A percentile compares a stretch with the other conserved stretches of the same genome.
Evolutionary conservation across 2,329 filamentous ascomycete species (phyloP).

Genomic region (Bipolaris oryzae): DNA sequence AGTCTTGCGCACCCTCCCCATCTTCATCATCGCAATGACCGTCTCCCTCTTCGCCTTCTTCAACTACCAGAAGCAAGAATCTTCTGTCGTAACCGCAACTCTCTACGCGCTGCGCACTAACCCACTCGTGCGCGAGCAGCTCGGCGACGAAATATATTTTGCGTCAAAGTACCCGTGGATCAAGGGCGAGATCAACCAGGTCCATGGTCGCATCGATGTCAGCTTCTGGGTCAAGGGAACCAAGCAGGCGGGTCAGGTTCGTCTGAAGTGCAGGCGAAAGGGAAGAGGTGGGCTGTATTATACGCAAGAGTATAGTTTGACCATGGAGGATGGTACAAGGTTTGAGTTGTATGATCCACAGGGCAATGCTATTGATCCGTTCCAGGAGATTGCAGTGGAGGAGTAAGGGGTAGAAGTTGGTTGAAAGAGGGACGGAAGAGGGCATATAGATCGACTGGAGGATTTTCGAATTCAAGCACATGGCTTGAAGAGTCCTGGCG

Average conservation of each 20-base stretch:
- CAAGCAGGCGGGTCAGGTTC: conserved; percentile 72
- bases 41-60: conserved; percentile 84
- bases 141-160: conserved; percentile 73
- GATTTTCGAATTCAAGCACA: not conserved
- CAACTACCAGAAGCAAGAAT: conserved; percentile 98
- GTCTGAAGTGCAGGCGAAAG: conserved; percentile 77
- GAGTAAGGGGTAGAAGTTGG: conserved; percentile 13
- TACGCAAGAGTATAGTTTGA: conserved; percentile 89
- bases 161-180: conserved; percentile 57
- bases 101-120: conserved; percentile 91
- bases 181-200: conserved; percentile 79
- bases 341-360: conserved; percentile 76
- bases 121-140: conserved; percentile 70
- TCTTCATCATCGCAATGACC: conserved; percentile 77
- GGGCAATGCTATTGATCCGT: conserved; percentile 64
- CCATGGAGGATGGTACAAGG: conserved; percentile 67
- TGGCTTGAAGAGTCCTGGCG: not conserved
- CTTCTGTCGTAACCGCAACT: conserved; percentile 78
- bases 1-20: conserved; percentile 68
- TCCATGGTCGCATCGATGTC: conserved; percentile 90
- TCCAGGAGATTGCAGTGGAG: conserved; percentile 51
- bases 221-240: conserved; percentile 85
- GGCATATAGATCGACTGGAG: no score
- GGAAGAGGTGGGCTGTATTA: conserved; percentile 75
- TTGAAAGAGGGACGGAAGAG: not conserved